These are phyloP conservation scores for Ceratobasidium sp. DNA, from an alignment of 1,284 basidiomycete species.

Conservation along the genomic window DNA sequence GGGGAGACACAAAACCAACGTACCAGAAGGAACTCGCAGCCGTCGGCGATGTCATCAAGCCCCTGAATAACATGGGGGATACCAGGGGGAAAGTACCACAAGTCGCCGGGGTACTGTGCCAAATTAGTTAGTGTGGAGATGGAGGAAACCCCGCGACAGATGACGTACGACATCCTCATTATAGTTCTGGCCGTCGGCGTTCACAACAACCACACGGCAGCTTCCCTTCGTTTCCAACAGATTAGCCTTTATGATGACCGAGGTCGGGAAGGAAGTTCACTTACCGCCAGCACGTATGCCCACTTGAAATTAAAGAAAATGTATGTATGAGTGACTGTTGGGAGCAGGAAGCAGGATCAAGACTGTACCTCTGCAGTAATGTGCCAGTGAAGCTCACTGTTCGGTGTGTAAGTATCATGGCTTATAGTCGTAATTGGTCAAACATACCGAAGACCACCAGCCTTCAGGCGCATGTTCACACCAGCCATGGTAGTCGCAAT, in stretches of 20 bases:
- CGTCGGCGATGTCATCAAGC: conserved; percentile 65
- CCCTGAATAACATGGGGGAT: conserved; percentile 74
- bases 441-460: conserved; percentile 68
- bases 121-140: conserved; percentile 28
- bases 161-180: conserved; percentile 65
- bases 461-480: conserved; percentile 75
- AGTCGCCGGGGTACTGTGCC: conserved; percentile 44
- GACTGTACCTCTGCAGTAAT: conserved; percentile 45
- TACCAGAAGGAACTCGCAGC: conserved; percentile 76
- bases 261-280: background rate
- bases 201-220: conserved; percentile 70
- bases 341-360: background rate
- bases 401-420: background rate
- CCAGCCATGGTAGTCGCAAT: conserved; percentile 69
- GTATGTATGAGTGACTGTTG: background rate
- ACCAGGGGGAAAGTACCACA: conserved; percentile 76
- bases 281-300: conserved; percentile 68
- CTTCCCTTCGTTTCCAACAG: conserved; percentile 59
- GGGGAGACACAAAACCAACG: conserved; percentile 47
- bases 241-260: background rate
- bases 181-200: too few species aligned
- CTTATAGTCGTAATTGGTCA: conserved; percentile 52
- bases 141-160: background rate
- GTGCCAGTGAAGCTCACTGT: conserved; percentile 50
- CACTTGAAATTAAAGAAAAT: conserved; percentile 57